A percentile compares a stretch with the other conserved stretches of the same genome.
These are phyloP conservation scores for Trichophyton verrucosum DNA, from an alignment of 2,329 filamentous ascomycete genomes.

Conservation along the genomic window DNA sequence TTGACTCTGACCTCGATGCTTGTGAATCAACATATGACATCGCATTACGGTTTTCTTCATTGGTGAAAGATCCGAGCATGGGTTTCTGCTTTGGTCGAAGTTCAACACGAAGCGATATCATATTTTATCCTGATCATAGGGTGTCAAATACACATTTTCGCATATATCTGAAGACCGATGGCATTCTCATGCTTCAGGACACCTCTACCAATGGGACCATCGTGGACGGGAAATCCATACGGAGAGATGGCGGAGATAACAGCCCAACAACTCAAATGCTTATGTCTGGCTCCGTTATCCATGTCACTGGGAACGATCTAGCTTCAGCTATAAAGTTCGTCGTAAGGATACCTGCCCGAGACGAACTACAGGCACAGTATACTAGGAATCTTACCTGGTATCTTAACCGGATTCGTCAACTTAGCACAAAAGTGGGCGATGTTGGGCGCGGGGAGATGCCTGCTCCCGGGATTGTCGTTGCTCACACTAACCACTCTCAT, in stretches of 20 bases:
- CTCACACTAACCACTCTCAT: conserved; percentile 32
- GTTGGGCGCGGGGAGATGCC: not conserved
- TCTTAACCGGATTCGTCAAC: conserved; percentile 34
- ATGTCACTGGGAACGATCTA: conserved; percentile 44
- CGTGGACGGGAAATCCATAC: conserved; percentile 61
- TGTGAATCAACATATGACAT: conserved; percentile 43
- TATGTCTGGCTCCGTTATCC: conserved; percentile 58
- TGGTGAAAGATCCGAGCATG: conserved; percentile 51
- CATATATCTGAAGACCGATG: conserved; percentile 78
- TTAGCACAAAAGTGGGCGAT: conserved; percentile 7
- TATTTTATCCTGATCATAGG: conserved; percentile 57
- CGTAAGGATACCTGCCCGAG: conserved; percentile 68
- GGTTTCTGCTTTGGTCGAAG: conserved; percentile 88
- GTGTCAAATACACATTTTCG: conserved; percentile 93
- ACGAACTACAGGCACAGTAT: conserved; percentile 57
- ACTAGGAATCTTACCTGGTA: conserved; percentile 57
- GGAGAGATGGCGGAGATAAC: conserved; percentile 33
- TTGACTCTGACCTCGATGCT: conserved; percentile 30
- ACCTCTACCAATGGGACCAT: conserved; percentile 91
- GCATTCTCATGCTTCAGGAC: conserved; percentile 83
- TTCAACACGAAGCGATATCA: conserved; percentile 54
- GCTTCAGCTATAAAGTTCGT: conserved; percentile 62
- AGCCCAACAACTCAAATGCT: conserved; percentile 49
- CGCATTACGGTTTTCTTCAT: conserved; percentile 65
- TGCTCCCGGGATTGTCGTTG: conserved; percentile 7